Base-by-base conservation (phyloP, 495 filamentous ascomycete genomes). In the Aspergillus diversus region DNA sequence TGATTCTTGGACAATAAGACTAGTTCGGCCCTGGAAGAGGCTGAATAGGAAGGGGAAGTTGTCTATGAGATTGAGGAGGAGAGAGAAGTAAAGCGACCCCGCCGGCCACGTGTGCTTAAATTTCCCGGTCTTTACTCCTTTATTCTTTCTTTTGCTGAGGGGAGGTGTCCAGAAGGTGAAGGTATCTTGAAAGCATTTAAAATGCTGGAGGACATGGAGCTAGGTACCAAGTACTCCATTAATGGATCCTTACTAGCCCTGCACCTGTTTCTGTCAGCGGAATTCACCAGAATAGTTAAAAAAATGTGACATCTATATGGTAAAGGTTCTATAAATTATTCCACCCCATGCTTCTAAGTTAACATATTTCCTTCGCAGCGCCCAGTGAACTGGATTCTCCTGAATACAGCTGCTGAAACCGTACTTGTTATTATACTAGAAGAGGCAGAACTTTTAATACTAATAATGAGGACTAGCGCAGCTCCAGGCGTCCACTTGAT, bases 91-190 rank as follows among this genome's bases (percentile, higher is more conserved):
- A 63, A 71, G 47, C 60, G 66, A 2, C 71, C 67, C 50, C 16
- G 75, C 7, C 80, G 72, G 72, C 66, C 84, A 7, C 60, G 82
- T 1, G 33, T 79, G 0, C 50, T 74, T 0, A 63, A 55, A 33
- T 80, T 77, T 37, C 67, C 68, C 0, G 70, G 72, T 0, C 64
- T 84, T 0, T 73, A 81, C 52, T 35, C 48, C 32, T 69, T 73
- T 9, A 74, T 86, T 9, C 32, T 59, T 3, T 17, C 49, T 2
- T 86, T 82, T 21, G 17, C 46, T 7, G 13, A 17, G 46, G 15
- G 86, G 85, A 84, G 8, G 87, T 83, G 58, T 88, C 88, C 85
- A 64, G 86, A 53, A 80, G 88, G 81, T 65, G 85, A 46, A 82
- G 84, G 65, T 3, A 39, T 56, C 21, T 15, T 59, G 2, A 69